These are phyloP conservation scores for Candida golubevii DNA, from an alignment of 805 yeast genomes.

Conservation along the genomic window DNA sequence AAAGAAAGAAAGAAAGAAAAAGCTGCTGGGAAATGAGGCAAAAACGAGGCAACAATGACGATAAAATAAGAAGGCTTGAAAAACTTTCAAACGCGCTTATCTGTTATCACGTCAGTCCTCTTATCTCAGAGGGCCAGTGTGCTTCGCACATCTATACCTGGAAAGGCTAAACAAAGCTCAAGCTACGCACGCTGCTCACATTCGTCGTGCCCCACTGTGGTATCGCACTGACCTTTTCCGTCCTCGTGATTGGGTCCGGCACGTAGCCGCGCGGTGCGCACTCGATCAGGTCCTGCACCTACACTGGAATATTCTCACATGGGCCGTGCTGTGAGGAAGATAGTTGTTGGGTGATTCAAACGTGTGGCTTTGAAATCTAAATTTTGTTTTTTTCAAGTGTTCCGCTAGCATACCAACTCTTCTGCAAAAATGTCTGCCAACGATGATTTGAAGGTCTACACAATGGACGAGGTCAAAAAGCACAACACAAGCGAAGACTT, in stretches of 20 bases:
- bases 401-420: not conserved
- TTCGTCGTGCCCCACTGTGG: too few species aligned
- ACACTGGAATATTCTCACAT: slow-evolving; percentile 1
- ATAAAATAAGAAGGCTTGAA: too few species aligned
- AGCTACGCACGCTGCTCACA: too few species aligned
- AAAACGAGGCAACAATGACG: too few species aligned
- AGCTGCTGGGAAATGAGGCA: too few species aligned
- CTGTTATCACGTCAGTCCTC: too few species aligned
- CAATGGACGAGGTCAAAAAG: slow-evolving; percentile 47
- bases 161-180: too few species aligned
- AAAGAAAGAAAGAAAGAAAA: too few species aligned
- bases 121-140: too few species aligned
- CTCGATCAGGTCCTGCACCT: not conserved
- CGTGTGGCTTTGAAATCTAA: not conserved
- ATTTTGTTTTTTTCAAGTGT: not conserved
- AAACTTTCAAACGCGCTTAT: too few species aligned
- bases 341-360: not conserved
- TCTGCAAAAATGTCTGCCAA: slow-evolving; percentile 12
- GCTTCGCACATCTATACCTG: too few species aligned
- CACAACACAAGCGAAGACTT: slow-evolving; percentile 39
- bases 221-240: slow-evolving; percentile 5
- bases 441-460: slow-evolving; percentile 40
- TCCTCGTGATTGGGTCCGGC: slow-evolving; percentile 17
- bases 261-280: slow-evolving; percentile 1
- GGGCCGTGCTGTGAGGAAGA: not conserved